These are phyloP conservation scores for Thielaviopsis euricoi DNA, from an alignment of 2,329 filamentous ascomycete species.

Conservation along the genomic window DNA sequence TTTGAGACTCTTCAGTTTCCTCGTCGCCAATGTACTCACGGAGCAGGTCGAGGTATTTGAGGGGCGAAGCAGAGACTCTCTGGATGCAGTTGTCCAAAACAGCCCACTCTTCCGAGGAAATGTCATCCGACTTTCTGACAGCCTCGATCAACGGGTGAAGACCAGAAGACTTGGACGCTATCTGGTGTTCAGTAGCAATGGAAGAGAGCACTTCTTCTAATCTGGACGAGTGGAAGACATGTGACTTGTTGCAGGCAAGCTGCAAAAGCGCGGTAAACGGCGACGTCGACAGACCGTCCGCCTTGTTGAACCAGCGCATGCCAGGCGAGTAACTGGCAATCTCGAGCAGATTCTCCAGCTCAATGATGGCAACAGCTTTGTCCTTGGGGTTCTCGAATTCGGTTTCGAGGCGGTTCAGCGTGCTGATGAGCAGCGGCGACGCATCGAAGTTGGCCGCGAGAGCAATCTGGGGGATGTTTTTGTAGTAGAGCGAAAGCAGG, in stretches of 20 bases:
- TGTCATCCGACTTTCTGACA: constrained; percentile 10
- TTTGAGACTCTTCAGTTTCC: constrained; percentile 14
- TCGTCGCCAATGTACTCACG: constrained; percentile 26
- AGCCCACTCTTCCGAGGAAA: constrained; percentile 36
- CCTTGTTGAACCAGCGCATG: constrained; percentile 82
- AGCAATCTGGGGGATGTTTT: constrained; percentile 62
- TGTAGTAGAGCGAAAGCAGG: constrained; percentile 70
- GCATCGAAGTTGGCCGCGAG: constrained; percentile 79
- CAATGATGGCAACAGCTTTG: constrained; percentile 45
- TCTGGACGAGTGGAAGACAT: constrained; percentile 8
- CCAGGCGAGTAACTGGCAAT: constrained; percentile 67
- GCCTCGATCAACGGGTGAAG: constrained; percentile 8
- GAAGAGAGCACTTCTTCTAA: constrained; percentile 6
- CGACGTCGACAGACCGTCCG: constrained; percentile 43
- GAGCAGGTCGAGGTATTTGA: constrained; percentile 66
- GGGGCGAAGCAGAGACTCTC: constrained; percentile 56
- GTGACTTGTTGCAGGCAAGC: constrained; percentile 17
- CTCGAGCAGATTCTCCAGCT: constrained; percentile 64
- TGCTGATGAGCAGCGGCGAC: constrained; percentile 55
- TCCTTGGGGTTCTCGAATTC: constrained; percentile 32
- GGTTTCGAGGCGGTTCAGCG: constrained; percentile 45
- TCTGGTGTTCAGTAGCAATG: constrained; percentile 9
- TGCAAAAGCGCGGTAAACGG: constrained; percentile 57
- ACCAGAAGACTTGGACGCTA: constrained; percentile 8
- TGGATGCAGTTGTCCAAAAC: constrained; percentile 75